phyloP scores from a whole-genome alignment of 306 rosid species.

The Dryas octopetala region DNA sequence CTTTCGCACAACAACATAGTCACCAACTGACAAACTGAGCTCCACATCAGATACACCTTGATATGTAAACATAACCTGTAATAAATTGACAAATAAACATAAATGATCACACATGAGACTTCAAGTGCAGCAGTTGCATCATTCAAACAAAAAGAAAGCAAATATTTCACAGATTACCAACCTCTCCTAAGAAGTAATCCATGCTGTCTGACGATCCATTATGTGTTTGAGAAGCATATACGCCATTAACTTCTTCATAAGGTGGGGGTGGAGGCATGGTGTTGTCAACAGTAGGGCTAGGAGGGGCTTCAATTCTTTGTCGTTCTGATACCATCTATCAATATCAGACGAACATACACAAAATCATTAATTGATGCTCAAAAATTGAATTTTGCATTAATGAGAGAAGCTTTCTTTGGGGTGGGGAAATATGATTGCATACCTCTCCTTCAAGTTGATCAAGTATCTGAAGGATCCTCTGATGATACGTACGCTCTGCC shows the following conservation, averaged over 20 bases:
- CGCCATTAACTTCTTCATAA: slow-evolving; percentile 85
- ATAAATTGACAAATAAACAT: slow-evolving; percentile 17
- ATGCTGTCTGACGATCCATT: slow-evolving; percentile 70
- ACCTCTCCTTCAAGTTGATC: slow-evolving; percentile 98
- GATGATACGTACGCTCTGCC: slow-evolving; percentile 90
- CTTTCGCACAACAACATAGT: slow-evolving; percentile 86
- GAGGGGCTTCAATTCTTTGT: slow-evolving; percentile 92
- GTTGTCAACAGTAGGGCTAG: slow-evolving; percentile 58
- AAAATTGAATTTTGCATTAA: neutral
- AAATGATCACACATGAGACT: neutral
- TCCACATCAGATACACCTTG: slow-evolving; percentile 83
- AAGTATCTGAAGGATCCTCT: slow-evolving; percentile 76
- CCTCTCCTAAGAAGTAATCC: slow-evolving; percentile 97
- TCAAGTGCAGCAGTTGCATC: slow-evolving; percentile 8
- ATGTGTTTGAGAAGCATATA: slow-evolving; percentile 64
- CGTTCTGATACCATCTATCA: slow-evolving; percentile 84
- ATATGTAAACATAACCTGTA: slow-evolving; percentile 79
- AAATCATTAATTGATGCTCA: slow-evolving; percentile 21
- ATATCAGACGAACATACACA: slow-evolving; percentile 20
- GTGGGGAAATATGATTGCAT: slow-evolving; percentile 10
- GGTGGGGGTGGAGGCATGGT: slow-evolving; percentile 84
- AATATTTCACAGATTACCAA: slow-evolving; percentile 19
- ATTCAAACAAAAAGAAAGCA: neutral
- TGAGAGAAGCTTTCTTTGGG: neutral
- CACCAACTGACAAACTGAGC: slow-evolving; percentile 79